phyloP scores from a whole-genome alignment of 179 eudicot genomes.

The Drosera spatulata region DNA sequence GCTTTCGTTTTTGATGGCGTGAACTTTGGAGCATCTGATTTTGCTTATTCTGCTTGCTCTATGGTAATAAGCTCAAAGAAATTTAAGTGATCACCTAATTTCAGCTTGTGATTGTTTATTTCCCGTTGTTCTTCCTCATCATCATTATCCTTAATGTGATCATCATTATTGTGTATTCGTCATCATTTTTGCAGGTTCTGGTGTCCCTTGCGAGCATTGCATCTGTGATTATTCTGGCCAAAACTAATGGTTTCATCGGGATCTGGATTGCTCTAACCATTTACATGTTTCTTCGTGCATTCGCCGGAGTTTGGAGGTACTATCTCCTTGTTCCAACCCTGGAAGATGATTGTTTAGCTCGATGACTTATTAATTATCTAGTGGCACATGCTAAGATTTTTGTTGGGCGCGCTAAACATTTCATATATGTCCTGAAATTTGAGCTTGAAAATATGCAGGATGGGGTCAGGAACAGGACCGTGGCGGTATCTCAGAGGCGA shows the following conservation, averaged over 20 bases:
- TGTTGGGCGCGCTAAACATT: no score
- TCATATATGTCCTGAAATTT: background rate
- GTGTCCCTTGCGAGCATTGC: constrained; percentile 60
- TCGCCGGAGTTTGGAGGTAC: constrained; percentile 94
- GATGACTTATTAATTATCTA: no score
- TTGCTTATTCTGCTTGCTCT: constrained; percentile 74
- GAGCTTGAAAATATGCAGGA: constrained; percentile 27
- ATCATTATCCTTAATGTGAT: no score
- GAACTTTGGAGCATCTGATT: constrained; percentile 73
- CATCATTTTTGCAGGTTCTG: constrained; percentile 34
- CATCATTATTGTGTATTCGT: no score
- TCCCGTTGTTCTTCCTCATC: no score
- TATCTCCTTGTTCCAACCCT: no score
- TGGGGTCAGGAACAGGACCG: constrained; percentile 89
- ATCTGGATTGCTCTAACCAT: constrained; percentile 85
- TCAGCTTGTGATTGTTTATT: no score
- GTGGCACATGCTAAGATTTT: no score
- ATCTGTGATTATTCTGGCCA: constrained; percentile 46
- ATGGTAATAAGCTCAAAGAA: constrained; percentile 33
- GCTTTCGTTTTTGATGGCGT: constrained; percentile 53
- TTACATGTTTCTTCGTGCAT: constrained; percentile 73
- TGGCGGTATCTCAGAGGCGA: constrained; percentile 58
- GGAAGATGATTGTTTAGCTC: no score
- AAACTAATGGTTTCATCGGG: constrained; percentile 62
- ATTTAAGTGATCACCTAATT: no score